These are phyloP conservation scores for Fraxinus anomala DNA, from an alignment of 257 asterid species.

Conservation along the genomic window DNA sequence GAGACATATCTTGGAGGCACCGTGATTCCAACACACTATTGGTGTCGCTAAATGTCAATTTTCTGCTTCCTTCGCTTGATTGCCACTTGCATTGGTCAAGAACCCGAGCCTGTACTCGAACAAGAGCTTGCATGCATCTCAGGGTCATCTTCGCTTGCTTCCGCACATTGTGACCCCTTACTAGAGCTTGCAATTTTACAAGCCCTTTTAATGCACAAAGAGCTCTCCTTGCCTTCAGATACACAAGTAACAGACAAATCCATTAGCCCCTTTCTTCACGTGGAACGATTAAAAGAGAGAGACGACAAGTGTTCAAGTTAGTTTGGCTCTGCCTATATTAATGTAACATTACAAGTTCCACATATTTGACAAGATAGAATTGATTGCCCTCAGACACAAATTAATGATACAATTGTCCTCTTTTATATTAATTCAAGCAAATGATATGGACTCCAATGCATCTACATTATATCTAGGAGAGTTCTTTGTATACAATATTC, in stretches of 20 bases:
- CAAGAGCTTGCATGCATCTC: conserved; percentile 53
- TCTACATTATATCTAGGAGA: too few relatives aligned
- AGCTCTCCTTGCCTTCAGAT: conserved; percentile 47
- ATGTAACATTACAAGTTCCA: too few relatives aligned
- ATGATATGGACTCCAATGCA: too few relatives aligned
- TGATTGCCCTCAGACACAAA: too few relatives aligned
- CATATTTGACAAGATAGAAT: too few relatives aligned
- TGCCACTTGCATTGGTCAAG: conserved; percentile 40
- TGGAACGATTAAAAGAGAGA: neutral
- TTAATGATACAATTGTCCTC: too few relatives aligned
- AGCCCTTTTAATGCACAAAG: conserved; percentile 49
- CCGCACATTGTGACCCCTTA: conserved; percentile 48
- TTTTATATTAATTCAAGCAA: too few relatives aligned
- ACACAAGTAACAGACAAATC: neutral
- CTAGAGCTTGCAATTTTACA: conserved; percentile 55
- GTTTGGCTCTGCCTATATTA: neutral
- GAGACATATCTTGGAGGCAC: conserved; percentile 28
- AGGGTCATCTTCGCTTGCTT: conserved; percentile 52
- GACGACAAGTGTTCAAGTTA: neutral
- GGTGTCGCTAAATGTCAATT: conserved; percentile 35
- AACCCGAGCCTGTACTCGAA: conserved; percentile 44
- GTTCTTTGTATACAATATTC: too few relatives aligned
- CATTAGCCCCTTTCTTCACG: neutral
- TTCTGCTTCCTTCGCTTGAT: conserved; percentile 37
- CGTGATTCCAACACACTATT: conserved; percentile 28